Evolutionary conservation across 352 stramenopile species (phyloP), one percentile per base, ranked within the genome.

Genomic region (Phytophthora megakarya): DNA sequence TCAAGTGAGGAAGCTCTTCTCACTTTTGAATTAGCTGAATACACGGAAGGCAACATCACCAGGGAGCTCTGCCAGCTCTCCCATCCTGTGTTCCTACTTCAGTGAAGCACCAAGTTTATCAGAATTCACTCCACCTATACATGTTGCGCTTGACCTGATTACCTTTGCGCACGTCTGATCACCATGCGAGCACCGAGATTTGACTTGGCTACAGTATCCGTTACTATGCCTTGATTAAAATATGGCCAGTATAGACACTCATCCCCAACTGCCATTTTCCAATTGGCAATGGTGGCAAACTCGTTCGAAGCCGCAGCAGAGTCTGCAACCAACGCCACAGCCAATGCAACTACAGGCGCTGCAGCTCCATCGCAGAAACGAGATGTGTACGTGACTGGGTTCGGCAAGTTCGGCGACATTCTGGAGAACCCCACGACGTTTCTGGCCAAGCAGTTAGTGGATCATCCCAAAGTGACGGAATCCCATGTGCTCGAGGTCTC

Each of bases 381-480:
- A 42, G 78, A 84, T 46, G 84, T 92, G 65, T 90, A 88, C 67
- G 65, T 93, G 38, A 95, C 87, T 35, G 84, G 87, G 44, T 95
- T 95, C 35, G 87, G 84, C 71, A 89, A 90, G 67, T 95, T 95
- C 49, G 87, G 80, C 39, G 68, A 93, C 67, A 88, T 95, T 30
- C 30, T 88, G 12, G 78, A 92, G 46, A 95, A 95, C 63, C 84
- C 84, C n/a, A 93, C 84, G 52, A 91, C 80, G 16, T 56, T 67
- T 26, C 63, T 95, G 37, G 78, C 77, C 40, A 56, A 86, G 65
- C 60, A 78, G 43, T 54, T 95, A 19, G 80, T 65, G 16, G 50
- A 72, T 25, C 74, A 93, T 51, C 61, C 70, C n/a, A 86, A 89
- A 35, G 76, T 93, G 45, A 90, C 82, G 7, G 71, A 89, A 30